Evolutionary conservation across 768 basidiomycete genomes (phyloP).

Genomic region (Mycena alexandri): DNA sequence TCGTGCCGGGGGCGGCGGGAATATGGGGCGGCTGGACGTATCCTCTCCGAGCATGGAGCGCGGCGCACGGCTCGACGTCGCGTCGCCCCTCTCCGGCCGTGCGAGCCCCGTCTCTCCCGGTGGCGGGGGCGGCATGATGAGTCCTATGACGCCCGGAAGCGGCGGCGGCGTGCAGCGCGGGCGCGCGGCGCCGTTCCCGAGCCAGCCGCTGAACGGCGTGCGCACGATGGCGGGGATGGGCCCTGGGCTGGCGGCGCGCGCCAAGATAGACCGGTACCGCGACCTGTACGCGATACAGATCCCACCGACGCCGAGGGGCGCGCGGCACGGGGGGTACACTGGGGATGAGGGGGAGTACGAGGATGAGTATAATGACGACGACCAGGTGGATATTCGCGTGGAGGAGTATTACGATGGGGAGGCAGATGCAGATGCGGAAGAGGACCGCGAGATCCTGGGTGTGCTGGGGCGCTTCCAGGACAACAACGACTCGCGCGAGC

Average conservation of each 20-base stretch:
- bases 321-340: conserved; percentile 17
- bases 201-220: conserved; percentile 52
- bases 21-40: not conserved
- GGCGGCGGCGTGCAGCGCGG: conserved; percentile 54
- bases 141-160: conserved; percentile 12
- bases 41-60: too few relatives aligned
- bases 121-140: conserved; percentile 25
- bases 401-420: conserved; percentile 44
- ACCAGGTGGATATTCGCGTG: conserved; percentile 30
- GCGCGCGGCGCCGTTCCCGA: conserved; percentile 64
- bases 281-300: conserved; percentile 47
- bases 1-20: conserved; percentile 6
- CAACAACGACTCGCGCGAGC: conserved; percentile 29
- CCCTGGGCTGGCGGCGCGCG: conserved; percentile 44
- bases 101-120: not conserved
- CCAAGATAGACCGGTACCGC: conserved; percentile 47
- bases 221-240: conserved; percentile 37
- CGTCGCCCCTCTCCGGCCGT: too few relatives aligned
- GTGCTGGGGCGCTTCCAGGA: conserved; percentile 57
- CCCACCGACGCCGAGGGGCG: conserved; percentile 27
- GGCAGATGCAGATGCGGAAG: conserved; percentile 43
- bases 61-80: too few relatives aligned
- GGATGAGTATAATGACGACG: conserved; percentile 5
- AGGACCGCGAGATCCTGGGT: conserved; percentile 49
- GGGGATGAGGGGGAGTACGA: not conserved